A percentile compares a stretch with the other conserved stretches of the same genome.
These are phyloP conservation scores for Hapsidospora chrysogenum DNA, from an alignment of 495 filamentous ascomycete genomes.

Conservation along the genomic window DNA sequence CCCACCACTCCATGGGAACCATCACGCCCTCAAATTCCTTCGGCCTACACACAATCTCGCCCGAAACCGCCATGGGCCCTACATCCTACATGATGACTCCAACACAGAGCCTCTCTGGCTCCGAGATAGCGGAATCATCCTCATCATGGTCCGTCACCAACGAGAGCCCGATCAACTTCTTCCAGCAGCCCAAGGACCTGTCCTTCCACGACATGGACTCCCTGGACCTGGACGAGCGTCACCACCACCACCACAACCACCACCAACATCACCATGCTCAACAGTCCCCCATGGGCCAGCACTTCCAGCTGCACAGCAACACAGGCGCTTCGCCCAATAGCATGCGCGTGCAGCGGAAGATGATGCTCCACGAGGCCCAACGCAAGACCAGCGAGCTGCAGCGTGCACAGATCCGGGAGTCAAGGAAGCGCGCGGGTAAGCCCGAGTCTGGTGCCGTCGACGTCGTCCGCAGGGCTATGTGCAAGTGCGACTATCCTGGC, in stretches of 20 bases:
- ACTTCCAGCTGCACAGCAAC: background rate
- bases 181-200: background rate
- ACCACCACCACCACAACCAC: too few relatives aligned
- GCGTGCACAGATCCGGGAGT: conserved; percentile 2
- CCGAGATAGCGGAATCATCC: conserved; percentile 7
- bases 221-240: too few relatives aligned
- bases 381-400: conserved; percentile 18
- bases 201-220: background rate
- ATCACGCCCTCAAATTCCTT: conserved; percentile 1
- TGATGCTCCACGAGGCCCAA: conserved; percentile 13
- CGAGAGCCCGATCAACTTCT: conserved; percentile 10
- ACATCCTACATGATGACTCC: conserved; percentile 1
- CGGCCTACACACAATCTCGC: background rate
- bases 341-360: background rate
- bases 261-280: background rate
- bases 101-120: conserved; percentile 1
- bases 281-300: conserved; percentile 3
- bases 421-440: conserved; percentile 3
- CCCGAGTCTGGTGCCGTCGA: conserved; percentile 3
- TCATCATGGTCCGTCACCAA: conserved; percentile 9
- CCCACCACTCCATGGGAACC: conserved; percentile 3
- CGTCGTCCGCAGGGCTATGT: conserved; percentile 9
- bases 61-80: background rate
- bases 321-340: background rate
- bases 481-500: conserved; percentile 12